Percentiles rank a stretch among this genome's conserved stretches.
These are phyloP conservation scores for Colletotrichum orchidophilum DNA, from an alignment of 2,329 filamentous ascomycete species.

Conservation along the genomic window DNA sequence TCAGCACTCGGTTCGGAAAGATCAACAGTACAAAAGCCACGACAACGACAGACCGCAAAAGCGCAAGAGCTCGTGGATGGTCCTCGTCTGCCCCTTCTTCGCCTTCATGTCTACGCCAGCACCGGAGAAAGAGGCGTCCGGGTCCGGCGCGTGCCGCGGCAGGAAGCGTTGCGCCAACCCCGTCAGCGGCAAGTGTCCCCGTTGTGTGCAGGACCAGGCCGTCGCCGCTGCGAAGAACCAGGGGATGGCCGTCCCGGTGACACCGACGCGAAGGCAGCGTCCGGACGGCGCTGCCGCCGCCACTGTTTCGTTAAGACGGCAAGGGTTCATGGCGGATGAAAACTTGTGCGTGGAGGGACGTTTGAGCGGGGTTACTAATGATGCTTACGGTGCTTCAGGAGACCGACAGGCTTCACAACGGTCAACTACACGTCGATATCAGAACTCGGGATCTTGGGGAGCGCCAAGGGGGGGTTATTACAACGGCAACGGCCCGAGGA, in stretches of 20 bases:
- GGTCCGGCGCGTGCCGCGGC: neutral
- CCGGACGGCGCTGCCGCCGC: too few species aligned
- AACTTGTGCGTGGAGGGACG: neutral
- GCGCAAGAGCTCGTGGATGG: neutral
- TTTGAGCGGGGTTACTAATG: neutral
- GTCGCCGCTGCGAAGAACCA: too few species aligned
- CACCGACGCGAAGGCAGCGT: neutral
- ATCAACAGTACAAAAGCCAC: neutral
- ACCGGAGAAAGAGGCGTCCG: neutral
- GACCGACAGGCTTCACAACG: neutral
- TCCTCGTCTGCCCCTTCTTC: slow-evolving; percentile 15
- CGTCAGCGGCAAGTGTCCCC: slow-evolving; percentile 10
- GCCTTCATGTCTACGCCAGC: neutral
- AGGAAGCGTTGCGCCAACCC: neutral
- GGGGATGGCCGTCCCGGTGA: neutral
- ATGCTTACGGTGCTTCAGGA: neutral
- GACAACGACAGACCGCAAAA: neutral
- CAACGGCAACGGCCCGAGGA: neutral
- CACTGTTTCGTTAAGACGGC: neutral
- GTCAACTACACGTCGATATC: neutral
- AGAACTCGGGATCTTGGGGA: neutral
- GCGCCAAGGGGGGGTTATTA: neutral
- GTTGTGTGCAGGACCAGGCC: slow-evolving; percentile 3
- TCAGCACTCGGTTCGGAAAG: neutral
- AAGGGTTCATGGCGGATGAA: neutral